Evolutionary conservation across 1,284 basidiomycete species (phyloP).

Genomic region (Microbotryum saponariae): DNA sequence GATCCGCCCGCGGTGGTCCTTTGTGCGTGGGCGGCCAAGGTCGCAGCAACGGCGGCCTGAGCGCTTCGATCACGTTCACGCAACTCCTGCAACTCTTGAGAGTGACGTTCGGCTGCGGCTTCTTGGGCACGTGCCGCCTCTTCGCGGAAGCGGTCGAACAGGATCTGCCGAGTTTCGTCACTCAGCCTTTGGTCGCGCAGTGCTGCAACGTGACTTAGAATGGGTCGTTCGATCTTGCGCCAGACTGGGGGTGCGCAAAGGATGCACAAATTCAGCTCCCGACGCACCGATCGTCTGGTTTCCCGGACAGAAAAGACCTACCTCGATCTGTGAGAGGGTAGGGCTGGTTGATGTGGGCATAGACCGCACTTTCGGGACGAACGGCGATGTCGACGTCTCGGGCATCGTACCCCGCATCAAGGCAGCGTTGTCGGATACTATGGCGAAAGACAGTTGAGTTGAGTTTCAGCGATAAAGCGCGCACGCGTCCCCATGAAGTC

Average conservation of each 20-base stretch:
- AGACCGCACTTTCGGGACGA: background rate
- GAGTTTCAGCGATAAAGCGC: background rate
- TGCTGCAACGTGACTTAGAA: background rate
- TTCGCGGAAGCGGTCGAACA: too few relatives aligned
- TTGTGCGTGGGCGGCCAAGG: too few relatives aligned
- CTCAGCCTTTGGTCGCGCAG: background rate
- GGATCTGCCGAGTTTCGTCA: background rate
- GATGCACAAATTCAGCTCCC: too few relatives aligned
- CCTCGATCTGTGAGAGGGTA: conserved; percentile 14
- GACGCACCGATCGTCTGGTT: too few relatives aligned
- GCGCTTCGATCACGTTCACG: too few relatives aligned
- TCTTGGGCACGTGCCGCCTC: too few relatives aligned
- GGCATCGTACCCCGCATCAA: background rate
- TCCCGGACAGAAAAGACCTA: background rate
- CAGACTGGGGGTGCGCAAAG: background rate
- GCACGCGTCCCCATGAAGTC: background rate
- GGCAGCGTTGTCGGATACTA: conserved; percentile 1
- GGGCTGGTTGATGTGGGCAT: conserved; percentile 5
- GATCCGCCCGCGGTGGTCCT: too few relatives aligned
- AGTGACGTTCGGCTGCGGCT: too few relatives aligned
- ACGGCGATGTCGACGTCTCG: background rate
- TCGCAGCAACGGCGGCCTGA: too few relatives aligned
- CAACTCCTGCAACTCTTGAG: too few relatives aligned
- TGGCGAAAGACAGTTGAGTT: background rate
- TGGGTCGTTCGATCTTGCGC: conserved; percentile 7